These are phyloP conservation scores for Viola pubescens DNA, from an alignment of 441 rosid species.

Conservation along the genomic window DNA sequence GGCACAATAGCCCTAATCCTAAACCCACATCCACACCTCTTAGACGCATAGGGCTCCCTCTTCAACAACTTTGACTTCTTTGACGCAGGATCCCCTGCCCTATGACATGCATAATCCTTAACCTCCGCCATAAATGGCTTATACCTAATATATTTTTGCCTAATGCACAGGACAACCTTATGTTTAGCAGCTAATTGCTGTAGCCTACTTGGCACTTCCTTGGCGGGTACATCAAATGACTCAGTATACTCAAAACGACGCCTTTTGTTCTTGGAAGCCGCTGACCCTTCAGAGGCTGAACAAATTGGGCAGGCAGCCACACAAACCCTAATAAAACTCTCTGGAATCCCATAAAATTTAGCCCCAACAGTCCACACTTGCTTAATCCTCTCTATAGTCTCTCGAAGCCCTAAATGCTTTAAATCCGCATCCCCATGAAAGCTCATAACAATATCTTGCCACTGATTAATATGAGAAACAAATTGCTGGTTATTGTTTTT, in stretches of 20 bases:
- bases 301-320: conserved; percentile 80
- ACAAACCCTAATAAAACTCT: conserved; percentile 97
- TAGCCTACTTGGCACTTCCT: conserved; percentile 75
- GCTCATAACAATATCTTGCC: conserved; percentile 94
- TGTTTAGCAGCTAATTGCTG: conserved; percentile 93
- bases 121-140: conserved; percentile 99
- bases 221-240: conserved; percentile 93
- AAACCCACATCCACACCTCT: conserved; percentile 96
- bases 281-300: conserved; percentile 58
- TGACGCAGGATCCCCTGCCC: conserved; percentile 88
- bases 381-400: conserved; percentile 82
- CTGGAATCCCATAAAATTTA: conserved; percentile 90
- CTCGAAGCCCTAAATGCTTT: conserved; percentile 77
- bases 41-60: conserved; percentile 95
- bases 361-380: conserved; percentile 97
- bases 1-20: conserved; percentile 96
- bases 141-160: conserved; percentile 94
- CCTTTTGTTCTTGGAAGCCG: conserved; percentile 60
- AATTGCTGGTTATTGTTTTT: conserved; percentile 82
- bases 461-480: conserved; percentile 77
- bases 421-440: conserved; percentile 90
- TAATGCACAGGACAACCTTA: conserved; percentile 93
- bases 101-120: conserved; percentile 96
- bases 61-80: conserved; percentile 89
- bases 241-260: conserved; percentile 93